phyloP scores from a whole-genome alignment of 2,329 filamentous ascomycete genomes.

The Alternaria alternata region DNA sequence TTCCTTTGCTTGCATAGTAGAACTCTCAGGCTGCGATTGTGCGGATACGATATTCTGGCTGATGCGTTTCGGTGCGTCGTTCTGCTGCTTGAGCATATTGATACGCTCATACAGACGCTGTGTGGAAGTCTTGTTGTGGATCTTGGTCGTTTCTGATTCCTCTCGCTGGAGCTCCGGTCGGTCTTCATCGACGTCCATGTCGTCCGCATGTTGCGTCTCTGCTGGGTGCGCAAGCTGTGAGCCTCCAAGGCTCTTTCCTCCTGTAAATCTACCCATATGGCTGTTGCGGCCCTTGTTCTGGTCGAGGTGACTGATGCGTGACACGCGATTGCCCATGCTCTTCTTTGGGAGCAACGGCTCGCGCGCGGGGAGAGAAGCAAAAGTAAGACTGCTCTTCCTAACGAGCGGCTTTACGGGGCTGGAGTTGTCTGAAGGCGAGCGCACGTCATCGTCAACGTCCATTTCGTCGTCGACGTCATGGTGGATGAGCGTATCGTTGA shows the following conservation, averaged over 20 bases:
- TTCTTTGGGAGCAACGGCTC: slow-evolving; percentile 87
- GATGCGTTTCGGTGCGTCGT: slow-evolving; percentile 44
- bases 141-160: slow-evolving; percentile 63
- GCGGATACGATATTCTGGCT: slow-evolving; percentile 51
- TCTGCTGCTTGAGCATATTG: slow-evolving; percentile 70
- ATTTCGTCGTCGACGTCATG: slow-evolving; percentile 50
- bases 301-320: slow-evolving; percentile 81
- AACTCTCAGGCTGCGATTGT: slow-evolving; percentile 32
- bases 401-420: slow-evolving; percentile 79
- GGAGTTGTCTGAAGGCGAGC: slow-evolving; percentile 73
- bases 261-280: slow-evolving; percentile 76
- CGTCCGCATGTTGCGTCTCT: slow-evolving; percentile 59
- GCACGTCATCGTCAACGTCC: slow-evolving; percentile 61
- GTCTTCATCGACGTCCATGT: slow-evolving; percentile 62
- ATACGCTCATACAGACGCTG: slow-evolving; percentile 94
- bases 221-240: slow-evolving; percentile 43
- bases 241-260: slow-evolving; percentile 71
- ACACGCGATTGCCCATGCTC: slow-evolving; percentile 75
- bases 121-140: slow-evolving; percentile 89
- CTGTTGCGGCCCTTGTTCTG: slow-evolving; percentile 69
- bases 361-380: slow-evolving; percentile 88
- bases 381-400: slow-evolving; percentile 93
- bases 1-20: slow-evolving; percentile 52
- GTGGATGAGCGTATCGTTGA: slow-evolving; percentile 41
- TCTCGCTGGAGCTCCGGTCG: slow-evolving; percentile 46